phyloP scores from a whole-genome alignment of 176 grass and related monocot species.

The Carex pumila region DNA sequence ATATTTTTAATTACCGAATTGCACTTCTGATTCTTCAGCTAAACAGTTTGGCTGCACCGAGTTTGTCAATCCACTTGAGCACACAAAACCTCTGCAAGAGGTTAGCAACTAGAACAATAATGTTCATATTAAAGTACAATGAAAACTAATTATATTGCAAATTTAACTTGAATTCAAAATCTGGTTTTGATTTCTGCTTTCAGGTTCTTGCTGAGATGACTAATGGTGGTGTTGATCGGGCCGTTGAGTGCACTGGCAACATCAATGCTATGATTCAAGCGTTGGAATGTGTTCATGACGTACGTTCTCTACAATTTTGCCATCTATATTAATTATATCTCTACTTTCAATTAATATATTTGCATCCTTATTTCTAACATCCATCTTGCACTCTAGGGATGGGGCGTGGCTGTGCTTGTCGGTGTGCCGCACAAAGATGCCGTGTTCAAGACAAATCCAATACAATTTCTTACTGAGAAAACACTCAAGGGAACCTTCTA shows the following conservation, averaged over 20 bases:
- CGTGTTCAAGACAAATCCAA: slow-evolving; percentile 63
- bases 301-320: background rate
- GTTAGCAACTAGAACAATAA: background rate
- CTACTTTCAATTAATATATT: background rate
- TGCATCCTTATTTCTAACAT: background rate
- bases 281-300: slow-evolving; percentile 82
- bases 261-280: slow-evolving; percentile 77
- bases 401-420: slow-evolving; percentile 79
- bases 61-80: slow-evolving; percentile 74
- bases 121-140: background rate
- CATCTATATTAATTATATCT: background rate
- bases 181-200: background rate
- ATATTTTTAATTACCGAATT: background rate
- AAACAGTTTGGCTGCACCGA: slow-evolving; percentile 82
- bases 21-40: slow-evolving; percentile 25
- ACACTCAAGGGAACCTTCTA: slow-evolving; percentile 91
- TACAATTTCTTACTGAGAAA: slow-evolving; percentile 72
- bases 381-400: too few relatives aligned
- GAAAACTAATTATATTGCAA: background rate
- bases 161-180: background rate
- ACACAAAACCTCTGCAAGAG: slow-evolving; percentile 71
- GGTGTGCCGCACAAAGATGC: slow-evolving; percentile 71
- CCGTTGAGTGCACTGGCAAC: slow-evolving; percentile 69
- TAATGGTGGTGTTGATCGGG: slow-evolving; percentile 59
- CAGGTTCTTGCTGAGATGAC: slow-evolving; percentile 84